phyloP scores from a whole-genome alignment of 2,329 filamentous ascomycete species.

The Gnomoniopsis smithogilvyi region DNA sequence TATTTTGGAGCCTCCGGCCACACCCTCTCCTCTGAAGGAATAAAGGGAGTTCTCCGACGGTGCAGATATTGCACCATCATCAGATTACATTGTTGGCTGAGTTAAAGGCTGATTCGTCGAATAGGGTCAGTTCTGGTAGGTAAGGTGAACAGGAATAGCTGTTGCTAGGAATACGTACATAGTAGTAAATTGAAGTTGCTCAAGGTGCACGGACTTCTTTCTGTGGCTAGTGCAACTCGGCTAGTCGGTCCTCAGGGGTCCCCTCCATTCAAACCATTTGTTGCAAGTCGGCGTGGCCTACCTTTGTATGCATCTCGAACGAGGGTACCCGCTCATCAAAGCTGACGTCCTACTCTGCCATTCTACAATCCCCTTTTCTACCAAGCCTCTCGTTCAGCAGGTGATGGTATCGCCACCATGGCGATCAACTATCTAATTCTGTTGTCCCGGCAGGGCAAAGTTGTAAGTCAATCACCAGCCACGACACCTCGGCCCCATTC shows the following conservation, averaged over 20 bases:
- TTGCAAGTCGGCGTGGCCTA: slow-evolving; percentile 1
- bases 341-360: neutral
- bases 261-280: neutral
- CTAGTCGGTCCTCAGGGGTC: neutral
- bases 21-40: neutral
- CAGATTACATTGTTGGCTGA: neutral
- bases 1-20: slow-evolving; percentile 1
- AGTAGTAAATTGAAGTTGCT: no score
- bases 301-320: slow-evolving; percentile 5
- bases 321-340: neutral
- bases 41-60: no score
- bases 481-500: slow-evolving; percentile 20
- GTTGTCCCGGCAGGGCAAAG: slow-evolving; percentile 97
- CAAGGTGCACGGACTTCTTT: no score
- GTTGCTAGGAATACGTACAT: no score
- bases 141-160: no score
- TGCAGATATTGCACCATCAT: neutral
- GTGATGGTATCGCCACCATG: slow-evolving; percentile 18
- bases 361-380: neutral
- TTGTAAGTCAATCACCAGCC: slow-evolving; percentile 64
- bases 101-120: neutral
- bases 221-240: no score
- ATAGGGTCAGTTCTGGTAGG: no score
- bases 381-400: neutral
- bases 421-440: slow-evolving; percentile 84